Conservation (phyloP, 148 eudicot species). For the Amaranthus cruentus region DNA sequence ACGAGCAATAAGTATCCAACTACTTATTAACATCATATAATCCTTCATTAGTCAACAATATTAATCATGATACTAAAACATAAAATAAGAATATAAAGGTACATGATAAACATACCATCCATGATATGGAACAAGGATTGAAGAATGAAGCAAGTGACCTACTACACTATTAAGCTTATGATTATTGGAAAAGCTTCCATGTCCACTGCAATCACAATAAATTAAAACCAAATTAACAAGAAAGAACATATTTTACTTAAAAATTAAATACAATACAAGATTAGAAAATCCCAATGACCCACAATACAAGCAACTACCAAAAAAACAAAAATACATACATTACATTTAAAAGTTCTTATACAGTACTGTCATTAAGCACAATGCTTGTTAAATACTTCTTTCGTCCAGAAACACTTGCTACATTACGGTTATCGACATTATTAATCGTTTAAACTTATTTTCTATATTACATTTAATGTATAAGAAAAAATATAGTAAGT, state of each 20-base stretch:
- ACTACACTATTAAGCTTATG: constrained; percentile 60
- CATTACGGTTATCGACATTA: too few species aligned
- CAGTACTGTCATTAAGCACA: background rate
- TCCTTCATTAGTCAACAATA: background rate
- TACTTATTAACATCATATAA: background rate
- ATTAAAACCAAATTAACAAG: constrained; percentile 7
- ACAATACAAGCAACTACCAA: constrained; percentile 6
- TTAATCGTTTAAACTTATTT: too few species aligned
- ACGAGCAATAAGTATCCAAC: background rate
- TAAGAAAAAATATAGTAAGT: too few species aligned
- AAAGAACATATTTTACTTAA: background rate
- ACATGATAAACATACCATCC: constrained; percentile 49
- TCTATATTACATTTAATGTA: too few species aligned
- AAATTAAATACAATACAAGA: background rate
- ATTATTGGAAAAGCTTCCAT: constrained; percentile 77
- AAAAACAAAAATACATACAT: background rate
- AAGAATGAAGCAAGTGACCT: constrained; percentile 75
- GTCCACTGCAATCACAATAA: constrained; percentile 46
- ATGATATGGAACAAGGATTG: constrained; percentile 84
- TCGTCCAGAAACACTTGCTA: too few species aligned
- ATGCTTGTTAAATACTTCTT: too few species aligned
- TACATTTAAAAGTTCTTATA: too few species aligned
- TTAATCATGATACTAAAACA: background rate
- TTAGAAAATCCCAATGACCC: background rate
- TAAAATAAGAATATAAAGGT: background rate